These are phyloP conservation scores for Keithomyces neogunnii DNA, from an alignment of 2,329 filamentous ascomycete species.

Conservation along the genomic window DNA sequence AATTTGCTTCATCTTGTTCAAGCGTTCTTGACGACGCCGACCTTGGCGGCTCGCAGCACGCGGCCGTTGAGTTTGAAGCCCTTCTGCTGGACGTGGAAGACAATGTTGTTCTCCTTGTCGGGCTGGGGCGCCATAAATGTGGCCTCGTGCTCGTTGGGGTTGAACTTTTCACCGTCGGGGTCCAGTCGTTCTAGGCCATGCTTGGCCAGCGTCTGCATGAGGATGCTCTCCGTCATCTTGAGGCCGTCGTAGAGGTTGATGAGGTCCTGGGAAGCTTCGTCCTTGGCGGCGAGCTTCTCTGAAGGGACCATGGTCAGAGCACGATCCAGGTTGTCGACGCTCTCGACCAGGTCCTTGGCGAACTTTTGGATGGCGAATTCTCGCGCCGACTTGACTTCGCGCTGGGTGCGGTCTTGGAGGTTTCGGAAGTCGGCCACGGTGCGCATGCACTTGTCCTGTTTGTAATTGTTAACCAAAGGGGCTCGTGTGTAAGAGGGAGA, in stretches of 20 bases:
- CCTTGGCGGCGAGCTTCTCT: slow-evolving; percentile 56
- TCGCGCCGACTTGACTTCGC: slow-evolving; percentile 78
- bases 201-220: slow-evolving; percentile 83
- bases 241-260: slow-evolving; percentile 77
- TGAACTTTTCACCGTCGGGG: slow-evolving; percentile 78
- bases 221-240: slow-evolving; percentile 87
- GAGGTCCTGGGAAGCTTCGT: slow-evolving; percentile 60
- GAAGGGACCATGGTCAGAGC: slow-evolving; percentile 71
- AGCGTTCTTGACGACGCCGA: slow-evolving; percentile 86
- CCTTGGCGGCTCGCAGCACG: slow-evolving; percentile 84
- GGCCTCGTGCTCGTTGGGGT: slow-evolving; percentile 94
- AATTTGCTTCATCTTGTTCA: slow-evolving; percentile 16
- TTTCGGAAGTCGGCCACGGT: slow-evolving; percentile 96
- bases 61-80: slow-evolving; percentile 91
- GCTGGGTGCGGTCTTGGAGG: slow-evolving; percentile 87
- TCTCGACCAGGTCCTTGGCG: slow-evolving; percentile 89
- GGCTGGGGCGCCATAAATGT: slow-evolving; percentile 86
- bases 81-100: slow-evolving; percentile 92
- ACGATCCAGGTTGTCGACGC: slow-evolving; percentile 94
- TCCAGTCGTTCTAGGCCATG: slow-evolving; percentile 89
- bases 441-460: slow-evolving; percentile 87
- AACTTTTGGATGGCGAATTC: slow-evolving; percentile 96
- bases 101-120: slow-evolving; percentile 81
- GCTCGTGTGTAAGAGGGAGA: neutral
- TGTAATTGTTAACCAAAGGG: neutral